Evolutionary conservation across 2,329 filamentous ascomycete species (phyloP), one percentile per base, ranked within the genome.

Genomic region (Fusarium multiceps): DNA sequence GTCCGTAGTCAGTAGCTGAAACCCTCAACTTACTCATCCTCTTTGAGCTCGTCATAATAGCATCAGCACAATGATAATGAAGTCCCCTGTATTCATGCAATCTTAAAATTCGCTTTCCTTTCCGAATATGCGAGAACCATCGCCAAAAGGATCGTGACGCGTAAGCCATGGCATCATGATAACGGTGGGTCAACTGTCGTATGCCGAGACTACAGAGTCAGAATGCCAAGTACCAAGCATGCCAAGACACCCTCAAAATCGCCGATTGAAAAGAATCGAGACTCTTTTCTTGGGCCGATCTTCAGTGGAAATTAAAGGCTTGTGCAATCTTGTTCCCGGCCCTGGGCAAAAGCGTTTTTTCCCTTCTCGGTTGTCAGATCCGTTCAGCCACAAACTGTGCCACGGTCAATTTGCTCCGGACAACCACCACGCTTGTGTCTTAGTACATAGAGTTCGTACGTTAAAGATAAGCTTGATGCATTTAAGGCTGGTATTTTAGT

Each of bases 131-230:
- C 47, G 20, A 37, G 47, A 50, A 50, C 21, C 21, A 6, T n/a
- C 47, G 13, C 8, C 12, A 4, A n/a, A 50, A 37, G 21, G 16
- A n/a, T 23, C 47, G 30, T 37, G 47, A 50, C 47, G 30, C 47
- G 47, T 32, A 50, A 37, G 16, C 20, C n/a, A 37, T 50, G n/a
- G 47, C 47, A 50, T 50, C 47, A 50, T 37, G 30, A n/a, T 18
- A 25, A 50, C 7, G 42, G 62, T 57, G 61, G 61, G 43, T 16
- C 37, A 21, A 16, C 30, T 49, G 49, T 57, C 50, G 61, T 63
- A 64, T 57, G 59, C 61, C 50, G n/a, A 64, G 61, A 32, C 30
- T 13, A 32, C 4, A 47, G 57, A 21, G 18, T 23, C 7, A 27
- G n/a, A n/a, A 12, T n/a, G 47, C 47, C 47, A 50, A 50, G 47